Evolutionary conservation across 495 filamentous ascomycete genomes (phyloP).

Genomic region (Hyaloscypha bicolor): DNA sequence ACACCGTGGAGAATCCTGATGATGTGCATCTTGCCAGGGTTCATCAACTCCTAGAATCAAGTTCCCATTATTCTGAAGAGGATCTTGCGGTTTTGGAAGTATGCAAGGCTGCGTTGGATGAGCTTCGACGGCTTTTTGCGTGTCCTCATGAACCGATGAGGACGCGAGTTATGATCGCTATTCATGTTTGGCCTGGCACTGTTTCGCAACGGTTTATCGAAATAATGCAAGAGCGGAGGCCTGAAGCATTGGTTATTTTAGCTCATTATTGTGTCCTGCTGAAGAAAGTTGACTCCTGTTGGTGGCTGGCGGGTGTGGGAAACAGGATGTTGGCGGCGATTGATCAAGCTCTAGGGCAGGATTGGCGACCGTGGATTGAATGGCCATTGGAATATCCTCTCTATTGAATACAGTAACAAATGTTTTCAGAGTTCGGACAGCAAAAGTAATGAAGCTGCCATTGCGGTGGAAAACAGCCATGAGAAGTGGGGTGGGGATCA

Average conservation of each 20-base stretch:
- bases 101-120: constrained; percentile 15
- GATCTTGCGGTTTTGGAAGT: constrained; percentile 32
- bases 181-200: constrained; percentile 40
- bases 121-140: constrained; percentile 25
- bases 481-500: too few species aligned
- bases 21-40: constrained; percentile 4
- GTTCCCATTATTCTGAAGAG: constrained; percentile 17
- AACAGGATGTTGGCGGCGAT: constrained; percentile 39
- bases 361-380: constrained; percentile 38
- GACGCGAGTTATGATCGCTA: constrained; percentile 17
- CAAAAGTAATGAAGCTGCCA: too few species aligned
- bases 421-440: too few species aligned
- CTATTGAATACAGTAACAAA: too few species aligned
- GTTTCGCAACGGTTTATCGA: constrained; percentile 35
- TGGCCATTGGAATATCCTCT: constrained; percentile 27
- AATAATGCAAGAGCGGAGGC: constrained; percentile 36
- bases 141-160: constrained; percentile 26
- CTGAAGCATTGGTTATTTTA: constrained; percentile 43
- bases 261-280: constrained; percentile 43
- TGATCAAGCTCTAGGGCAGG: constrained; percentile 31
- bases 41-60: constrained; percentile 1
- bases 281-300: constrained; percentile 34
- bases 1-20: constrained; percentile 10
- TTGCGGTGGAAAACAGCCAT: too few species aligned
- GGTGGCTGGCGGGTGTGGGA: constrained; percentile 41